Conservation (phyloP, 176 grass and related monocot species). For the Hyparrhenia diplandra region DNA sequence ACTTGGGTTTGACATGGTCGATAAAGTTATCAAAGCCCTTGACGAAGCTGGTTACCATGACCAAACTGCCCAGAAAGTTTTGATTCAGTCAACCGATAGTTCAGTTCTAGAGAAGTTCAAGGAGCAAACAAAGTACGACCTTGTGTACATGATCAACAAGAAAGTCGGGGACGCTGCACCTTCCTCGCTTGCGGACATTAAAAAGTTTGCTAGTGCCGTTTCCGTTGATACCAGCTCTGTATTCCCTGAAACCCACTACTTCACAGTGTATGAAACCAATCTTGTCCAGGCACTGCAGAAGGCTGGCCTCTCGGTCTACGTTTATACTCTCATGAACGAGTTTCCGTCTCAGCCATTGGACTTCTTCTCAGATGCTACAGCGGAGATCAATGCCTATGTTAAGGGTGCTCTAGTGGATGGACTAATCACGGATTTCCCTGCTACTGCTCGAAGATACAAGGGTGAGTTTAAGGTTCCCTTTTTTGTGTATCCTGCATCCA, state of each 20-base stretch:
- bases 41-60: conserved; percentile 53
- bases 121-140: conserved; percentile 66
- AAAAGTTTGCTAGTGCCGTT: conserved; percentile 59
- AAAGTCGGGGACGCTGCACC: conserved; percentile 41
- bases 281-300: conserved; percentile 59
- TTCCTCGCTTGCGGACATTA: conserved; percentile 59
- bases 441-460: conserved; percentile 61
- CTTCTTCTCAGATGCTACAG: conserved; percentile 58
- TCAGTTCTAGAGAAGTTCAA: conserved; percentile 75
- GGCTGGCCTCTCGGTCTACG: conserved; percentile 61
- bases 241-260: conserved; percentile 38
- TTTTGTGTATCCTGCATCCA: background rate
- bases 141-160: conserved; percentile 73
- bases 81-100: conserved; percentile 77
- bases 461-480: conserved; percentile 32
- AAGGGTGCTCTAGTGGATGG: conserved; percentile 60
- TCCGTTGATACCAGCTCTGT: conserved; percentile 45
- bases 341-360: conserved; percentile 72
- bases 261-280: conserved; percentile 42
- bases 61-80: conserved; percentile 50
- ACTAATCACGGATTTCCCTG: conserved; percentile 76
- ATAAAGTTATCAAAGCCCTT: conserved; percentile 48
- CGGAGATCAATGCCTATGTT: conserved; percentile 61
- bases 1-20: conserved; percentile 61
- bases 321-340: conserved; percentile 71